Evolutionary conservation across 139 green algal species (phyloP).

Genomic region (Yamagishiella unicocca): DNA sequence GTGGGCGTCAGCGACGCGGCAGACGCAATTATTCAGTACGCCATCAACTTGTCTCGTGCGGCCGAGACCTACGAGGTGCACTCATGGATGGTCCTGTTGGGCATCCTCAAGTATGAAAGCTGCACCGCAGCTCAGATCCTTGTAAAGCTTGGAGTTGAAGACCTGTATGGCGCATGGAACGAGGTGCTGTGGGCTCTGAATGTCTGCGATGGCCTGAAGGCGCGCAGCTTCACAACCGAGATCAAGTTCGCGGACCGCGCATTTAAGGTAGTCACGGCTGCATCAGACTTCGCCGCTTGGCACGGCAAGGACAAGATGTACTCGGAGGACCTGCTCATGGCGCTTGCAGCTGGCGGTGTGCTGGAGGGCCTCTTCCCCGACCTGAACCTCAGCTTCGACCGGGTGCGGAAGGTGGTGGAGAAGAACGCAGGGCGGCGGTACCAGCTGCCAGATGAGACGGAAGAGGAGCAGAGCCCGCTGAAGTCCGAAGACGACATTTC

Average conservation of each 20-base stretch:
- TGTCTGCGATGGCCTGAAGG: constrained; percentile 60
- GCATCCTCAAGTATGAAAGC: constrained; percentile 65
- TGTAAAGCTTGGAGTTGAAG: constrained; percentile 58
- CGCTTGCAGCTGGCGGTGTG: constrained; percentile 61
- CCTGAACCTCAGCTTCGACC: constrained; percentile 60
- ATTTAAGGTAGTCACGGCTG: constrained; percentile 53
- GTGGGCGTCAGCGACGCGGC: constrained; percentile 41
- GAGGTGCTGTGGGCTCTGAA: constrained; percentile 76
- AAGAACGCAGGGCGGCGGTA: constrained; percentile 58
- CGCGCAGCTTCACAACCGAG: constrained; percentile 50
- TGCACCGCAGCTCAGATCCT: constrained; percentile 55
- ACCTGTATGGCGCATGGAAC: constrained; percentile 72
- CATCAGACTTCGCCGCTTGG: constrained; percentile 60
- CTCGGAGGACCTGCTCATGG: constrained; percentile 71
- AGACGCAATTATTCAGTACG: constrained; percentile 56
- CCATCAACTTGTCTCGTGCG: constrained; percentile 61
- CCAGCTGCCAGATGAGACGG: constrained; percentile 47
- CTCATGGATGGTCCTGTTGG: constrained; percentile 72
- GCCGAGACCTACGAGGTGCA: constrained; percentile 69
- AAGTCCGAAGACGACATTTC: constrained; percentile 44
- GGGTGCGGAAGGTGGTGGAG: constrained; percentile 62
- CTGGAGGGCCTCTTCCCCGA: constrained; percentile 70
- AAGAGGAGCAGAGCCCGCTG: constrained; percentile 6
- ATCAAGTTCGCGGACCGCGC: constrained; percentile 60
- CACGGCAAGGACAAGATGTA: constrained; percentile 63